Evolutionary conservation across 352 stramenopile species (phyloP).

Genomic region (Globisporangium carolinianum): DNA sequence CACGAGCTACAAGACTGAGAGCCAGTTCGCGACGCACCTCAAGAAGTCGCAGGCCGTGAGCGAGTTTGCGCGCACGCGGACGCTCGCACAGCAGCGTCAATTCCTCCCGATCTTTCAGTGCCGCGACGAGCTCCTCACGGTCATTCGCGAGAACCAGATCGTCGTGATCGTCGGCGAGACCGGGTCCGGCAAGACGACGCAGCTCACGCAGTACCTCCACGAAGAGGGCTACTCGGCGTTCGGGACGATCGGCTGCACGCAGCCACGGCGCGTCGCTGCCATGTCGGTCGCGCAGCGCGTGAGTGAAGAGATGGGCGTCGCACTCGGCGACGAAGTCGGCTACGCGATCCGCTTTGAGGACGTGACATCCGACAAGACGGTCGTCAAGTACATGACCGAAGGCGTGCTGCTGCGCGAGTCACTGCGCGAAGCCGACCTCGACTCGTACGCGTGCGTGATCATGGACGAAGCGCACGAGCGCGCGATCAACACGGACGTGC

Average conservation of each 20-base stretch:
- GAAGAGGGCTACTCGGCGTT: constrained; percentile 89
- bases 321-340: constrained; percentile 86
- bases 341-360: constrained; percentile 95
- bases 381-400: constrained; percentile 97
- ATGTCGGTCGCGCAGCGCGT: constrained; percentile 99
- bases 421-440: constrained; percentile 80
- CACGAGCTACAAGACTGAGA: constrained; percentile 93
- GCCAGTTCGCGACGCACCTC: constrained; percentile 92
- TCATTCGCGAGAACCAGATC: constrained; percentile 98
- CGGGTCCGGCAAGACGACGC: constrained; percentile 96
- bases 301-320: constrained; percentile 95
- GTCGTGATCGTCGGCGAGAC: constrained; percentile 99
- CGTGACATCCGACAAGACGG: constrained; percentile 90
- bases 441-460: constrained; percentile 87
- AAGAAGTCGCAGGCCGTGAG: constrained; percentile 89
- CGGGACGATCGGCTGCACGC: constrained; percentile 94
- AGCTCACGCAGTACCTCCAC: constrained; percentile 94
- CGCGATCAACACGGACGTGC: constrained; percentile 91
- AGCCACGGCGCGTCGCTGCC: constrained; percentile 97
- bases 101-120: constrained; percentile 96
- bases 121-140: constrained; percentile 93
- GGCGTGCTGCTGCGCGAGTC: constrained; percentile 91
- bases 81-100: constrained; percentile 93
- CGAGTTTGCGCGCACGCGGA: constrained; percentile 95
- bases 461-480: constrained; percentile 95